phyloP scores from a whole-genome alignment of 1,139 yeast species.

The Sugiyamaella sp. region DNA sequence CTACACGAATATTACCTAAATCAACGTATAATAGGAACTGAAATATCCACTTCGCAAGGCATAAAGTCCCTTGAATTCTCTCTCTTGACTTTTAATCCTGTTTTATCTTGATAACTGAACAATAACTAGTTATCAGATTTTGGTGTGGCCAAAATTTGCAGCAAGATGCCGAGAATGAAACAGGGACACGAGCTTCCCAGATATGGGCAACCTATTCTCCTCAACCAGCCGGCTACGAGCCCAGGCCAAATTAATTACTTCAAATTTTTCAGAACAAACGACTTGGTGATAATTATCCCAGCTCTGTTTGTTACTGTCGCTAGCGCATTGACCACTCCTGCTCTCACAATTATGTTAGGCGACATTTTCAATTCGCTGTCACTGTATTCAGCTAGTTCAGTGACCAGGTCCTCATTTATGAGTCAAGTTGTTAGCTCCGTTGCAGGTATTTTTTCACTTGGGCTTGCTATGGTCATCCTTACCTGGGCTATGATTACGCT shows the following conservation, averaged over 20 bases:
- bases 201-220: constrained; percentile 4
- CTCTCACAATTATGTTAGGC: constrained; percentile 68
- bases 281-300: constrained; percentile 15
- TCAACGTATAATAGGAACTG: background rate
- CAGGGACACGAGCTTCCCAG: constrained; percentile 5
- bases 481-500: constrained; percentile 59
- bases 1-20: background rate
- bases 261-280: constrained; percentile 11
- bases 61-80: background rate
- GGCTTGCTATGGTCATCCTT: constrained; percentile 54
- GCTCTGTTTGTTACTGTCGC: constrained; percentile 20
- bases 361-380: constrained; percentile 59
- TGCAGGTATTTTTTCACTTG: constrained; percentile 59
- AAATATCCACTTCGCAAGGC: background rate
- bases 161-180: no score
- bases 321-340: constrained; percentile 51
- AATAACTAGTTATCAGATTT: no score
- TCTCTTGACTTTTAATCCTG: background rate
- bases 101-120: background rate
- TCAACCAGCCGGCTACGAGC: background rate
- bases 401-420: constrained; percentile 46
- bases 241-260: constrained; percentile 14
- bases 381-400: constrained; percentile 40
- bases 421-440: constrained; percentile 52
- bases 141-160: no score